These are phyloP conservation scores for Botryosphaeria dothidea DNA, from an alignment of 2,329 filamentous ascomycete species.

Conservation along the genomic window DNA sequence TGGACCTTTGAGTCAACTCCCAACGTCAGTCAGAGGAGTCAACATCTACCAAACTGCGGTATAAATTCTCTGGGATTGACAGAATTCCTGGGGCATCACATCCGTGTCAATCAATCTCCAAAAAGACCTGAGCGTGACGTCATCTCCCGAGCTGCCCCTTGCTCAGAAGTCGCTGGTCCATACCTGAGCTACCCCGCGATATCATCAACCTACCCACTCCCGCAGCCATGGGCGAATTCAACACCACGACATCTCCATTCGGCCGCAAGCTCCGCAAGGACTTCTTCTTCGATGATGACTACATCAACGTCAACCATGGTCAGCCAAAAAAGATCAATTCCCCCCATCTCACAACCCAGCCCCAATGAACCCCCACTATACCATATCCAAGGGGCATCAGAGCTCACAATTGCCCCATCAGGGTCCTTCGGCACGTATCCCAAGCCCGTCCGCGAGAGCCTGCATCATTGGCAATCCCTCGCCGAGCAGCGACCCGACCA, in stretches of 20 bases:
- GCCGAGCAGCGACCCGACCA: conserved; percentile 70
- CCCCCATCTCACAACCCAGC: not conserved
- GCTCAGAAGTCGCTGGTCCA: too few relatives aligned
- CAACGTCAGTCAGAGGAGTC: not conserved
- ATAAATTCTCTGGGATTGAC: not conserved
- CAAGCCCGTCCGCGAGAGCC: conserved; percentile 57
- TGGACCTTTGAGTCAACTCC: not conserved
- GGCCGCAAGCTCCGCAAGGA: conserved; percentile 60
- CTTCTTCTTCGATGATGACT: conserved; percentile 70
- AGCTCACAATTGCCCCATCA: conserved; percentile 20
- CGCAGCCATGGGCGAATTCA: not conserved
- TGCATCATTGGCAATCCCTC: conserved; percentile 65
- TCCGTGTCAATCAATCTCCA: not conserved
- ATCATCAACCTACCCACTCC: not conserved
- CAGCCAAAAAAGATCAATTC: not conserved
- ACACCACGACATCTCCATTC: conserved; percentile 37
- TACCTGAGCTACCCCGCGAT: not conserved
- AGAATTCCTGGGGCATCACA: not conserved
- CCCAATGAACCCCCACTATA: not conserved
- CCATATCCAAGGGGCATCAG: not conserved
- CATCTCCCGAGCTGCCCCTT: not conserved
- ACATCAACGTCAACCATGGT: conserved; percentile 79
- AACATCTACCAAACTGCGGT: not conserved
- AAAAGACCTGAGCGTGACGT: not conserved
- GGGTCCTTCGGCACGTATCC: conserved; percentile 83